phyloP scores from a whole-genome alignment of 2,329 filamentous ascomycete species.

The Pseudocercospora macadamiae region DNA sequence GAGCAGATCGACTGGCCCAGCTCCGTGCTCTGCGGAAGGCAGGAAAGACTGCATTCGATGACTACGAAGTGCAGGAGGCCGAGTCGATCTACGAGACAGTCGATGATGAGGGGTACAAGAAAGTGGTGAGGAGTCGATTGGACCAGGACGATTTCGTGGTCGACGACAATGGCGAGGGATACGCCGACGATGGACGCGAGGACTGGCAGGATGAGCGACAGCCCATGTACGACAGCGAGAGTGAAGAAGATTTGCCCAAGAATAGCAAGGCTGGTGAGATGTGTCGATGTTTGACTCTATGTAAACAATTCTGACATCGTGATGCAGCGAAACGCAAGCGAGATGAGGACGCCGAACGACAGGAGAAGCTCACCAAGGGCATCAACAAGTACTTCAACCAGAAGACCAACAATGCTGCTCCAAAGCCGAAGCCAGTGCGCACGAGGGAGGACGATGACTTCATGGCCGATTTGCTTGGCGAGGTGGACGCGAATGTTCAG shows the following conservation, averaged over 20 bases:
- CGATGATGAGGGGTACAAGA: constrained; percentile 96
- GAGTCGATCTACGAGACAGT: constrained; percentile 91
- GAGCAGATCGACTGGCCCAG: constrained; percentile 62
- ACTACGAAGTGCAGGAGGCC: constrained; percentile 83
- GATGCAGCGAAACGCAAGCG: constrained; percentile 77
- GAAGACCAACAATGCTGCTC: constrained; percentile 62
- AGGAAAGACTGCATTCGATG: constrained; percentile 87
- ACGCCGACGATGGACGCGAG: constrained; percentile 93
- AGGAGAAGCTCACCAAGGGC: constrained; percentile 84
- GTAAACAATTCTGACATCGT: constrained; percentile 9
- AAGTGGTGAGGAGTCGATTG: constrained; percentile 83
- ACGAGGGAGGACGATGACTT: constrained; percentile 83
- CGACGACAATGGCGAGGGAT: constrained; percentile 96
- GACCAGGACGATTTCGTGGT: constrained; percentile 98
- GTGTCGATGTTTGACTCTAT: background rate
- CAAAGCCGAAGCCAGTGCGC: constrained; percentile 69
- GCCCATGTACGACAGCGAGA: constrained; percentile 71
- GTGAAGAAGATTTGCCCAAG: constrained; percentile 66
- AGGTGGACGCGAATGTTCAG: constrained; percentile 79
- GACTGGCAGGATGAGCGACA: constrained; percentile 80
- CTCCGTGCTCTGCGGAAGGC: constrained; percentile 80
- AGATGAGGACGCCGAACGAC: constrained; percentile 82
- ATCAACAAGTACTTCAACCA: constrained; percentile 95
- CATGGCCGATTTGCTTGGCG: constrained; percentile 78
- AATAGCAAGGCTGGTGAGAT: constrained; percentile 63